Percentiles rank a stretch among this genome's conserved stretches.
These are phyloP conservation scores for Bothriochloa decipiens DNA, from an alignment of 176 grass and related monocot genomes.

Conservation along the genomic window DNA sequence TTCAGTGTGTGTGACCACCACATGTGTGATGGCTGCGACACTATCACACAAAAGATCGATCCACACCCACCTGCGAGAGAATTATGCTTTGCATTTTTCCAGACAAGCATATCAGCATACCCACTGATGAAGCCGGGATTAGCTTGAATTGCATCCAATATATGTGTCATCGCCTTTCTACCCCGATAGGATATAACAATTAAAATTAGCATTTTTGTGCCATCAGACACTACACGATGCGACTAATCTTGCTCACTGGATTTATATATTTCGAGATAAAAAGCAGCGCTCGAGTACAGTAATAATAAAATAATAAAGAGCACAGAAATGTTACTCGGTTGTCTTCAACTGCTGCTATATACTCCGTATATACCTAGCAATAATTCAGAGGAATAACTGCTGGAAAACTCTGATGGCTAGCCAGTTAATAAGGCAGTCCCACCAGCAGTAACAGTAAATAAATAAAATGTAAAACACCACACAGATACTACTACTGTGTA, in stretches of 20 bases:
- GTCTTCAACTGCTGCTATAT: background rate
- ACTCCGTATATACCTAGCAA: too few relatives aligned
- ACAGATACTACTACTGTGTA: background rate
- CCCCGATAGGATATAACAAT: background rate
- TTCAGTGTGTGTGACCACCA: background rate
- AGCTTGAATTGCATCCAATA: background rate
- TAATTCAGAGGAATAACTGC: slow-evolving; percentile 7
- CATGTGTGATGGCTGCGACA: background rate
- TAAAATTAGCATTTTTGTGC: background rate
- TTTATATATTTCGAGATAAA: slow-evolving; percentile 1
- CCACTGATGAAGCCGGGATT: background rate
- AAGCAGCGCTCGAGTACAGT: background rate
- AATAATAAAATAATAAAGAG: too few relatives aligned
- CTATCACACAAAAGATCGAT: background rate
- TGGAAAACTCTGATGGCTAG: background rate
- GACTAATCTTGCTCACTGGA: background rate
- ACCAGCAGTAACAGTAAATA: background rate
- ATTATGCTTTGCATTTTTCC: background rate
- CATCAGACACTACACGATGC: background rate
- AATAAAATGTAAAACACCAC: background rate
- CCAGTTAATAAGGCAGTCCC: background rate
- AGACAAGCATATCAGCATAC: background rate
- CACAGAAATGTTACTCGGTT: background rate
- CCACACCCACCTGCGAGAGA: background rate
- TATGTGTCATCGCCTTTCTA: background rate